Base-by-base conservation (phyloP, 345 rosid species). In the Bruguiera gymnorhiza region DNA sequence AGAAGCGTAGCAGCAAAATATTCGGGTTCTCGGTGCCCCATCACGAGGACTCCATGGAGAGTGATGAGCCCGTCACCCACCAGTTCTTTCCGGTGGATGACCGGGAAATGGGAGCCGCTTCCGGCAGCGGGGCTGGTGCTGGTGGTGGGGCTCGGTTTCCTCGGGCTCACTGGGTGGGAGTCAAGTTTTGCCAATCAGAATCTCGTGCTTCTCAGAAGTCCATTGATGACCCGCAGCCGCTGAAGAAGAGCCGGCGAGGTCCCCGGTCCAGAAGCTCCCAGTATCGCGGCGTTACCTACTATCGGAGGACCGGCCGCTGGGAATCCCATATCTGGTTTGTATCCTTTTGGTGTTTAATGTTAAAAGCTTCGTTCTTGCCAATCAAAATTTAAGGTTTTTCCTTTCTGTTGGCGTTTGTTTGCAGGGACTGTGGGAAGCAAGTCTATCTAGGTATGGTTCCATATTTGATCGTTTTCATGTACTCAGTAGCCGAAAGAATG, bases 381-480 rank as follows among this genome's bases (percentile, higher is more conserved):
- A 39, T 67, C 32, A 66, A 53, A 66, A 55, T 34, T 15, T 50
- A 21, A 19, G 34, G 68, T 67, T 48, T 59, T 16, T 46, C 53
- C 7, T 19, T 76, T 69, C 67, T 61, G 61, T n/a, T 71, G 65
- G 71, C 18, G 18, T 18, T 43, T 15, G 19, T 43, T 13, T 76
- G 83, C 90, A 95, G 99, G 99, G 99, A 95, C 74, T 95, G 97
- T 73, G 99, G 99, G 75, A 95, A 90, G 81, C 99, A 95, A 79
- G 98, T 95, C 63, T 95, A 95, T 81, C 84, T 95, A 75, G 99
- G 99, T 95, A 89, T 58, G 81, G 5, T n/a, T 6, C 58, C 20
- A 21, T 54, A 0, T 30, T 30, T 30, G 21, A 24, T 66, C 53
- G 70, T 71, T 62, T 18, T 53, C 73, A 6, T 27, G 10, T 31